phyloP scores from a whole-genome alignment of 805 yeast species.

The Naumovozyma dairenensis region DNA sequence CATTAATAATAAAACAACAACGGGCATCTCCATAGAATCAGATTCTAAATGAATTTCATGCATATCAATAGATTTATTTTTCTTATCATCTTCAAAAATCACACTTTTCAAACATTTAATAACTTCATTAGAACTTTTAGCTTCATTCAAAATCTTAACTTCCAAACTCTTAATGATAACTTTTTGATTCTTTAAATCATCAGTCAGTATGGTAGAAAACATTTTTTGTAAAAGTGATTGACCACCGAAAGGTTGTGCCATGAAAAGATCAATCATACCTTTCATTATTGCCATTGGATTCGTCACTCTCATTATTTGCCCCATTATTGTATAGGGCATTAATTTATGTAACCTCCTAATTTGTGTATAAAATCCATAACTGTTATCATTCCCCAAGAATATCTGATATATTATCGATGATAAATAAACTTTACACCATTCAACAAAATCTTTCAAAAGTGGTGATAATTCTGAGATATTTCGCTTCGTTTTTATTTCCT shows the following conservation, averaged over 20 bases:
- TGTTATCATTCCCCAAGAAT: constrained; percentile 71
- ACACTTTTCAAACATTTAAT: constrained; percentile 25
- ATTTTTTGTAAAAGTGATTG: constrained; percentile 63
- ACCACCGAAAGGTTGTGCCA: constrained; percentile 68
- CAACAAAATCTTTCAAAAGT: constrained; percentile 57
- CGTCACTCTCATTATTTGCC: constrained; percentile 68
- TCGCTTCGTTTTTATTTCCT: constrained; percentile 50
- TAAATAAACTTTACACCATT: constrained; percentile 73
- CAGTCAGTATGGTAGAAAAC: constrained; percentile 62
- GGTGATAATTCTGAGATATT: constrained; percentile 53
- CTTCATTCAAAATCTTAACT: constrained; percentile 23
- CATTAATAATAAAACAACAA: constrained; percentile 18
- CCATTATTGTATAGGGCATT: constrained; percentile 73
- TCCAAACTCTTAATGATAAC: constrained; percentile 41
- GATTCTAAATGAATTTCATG: constrained; percentile 26
- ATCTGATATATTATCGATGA: constrained; percentile 78
- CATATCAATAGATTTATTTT: constrained; percentile 21
- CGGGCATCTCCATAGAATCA: constrained; percentile 21
- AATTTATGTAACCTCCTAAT: constrained; percentile 60
- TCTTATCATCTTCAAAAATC: constrained; percentile 27
- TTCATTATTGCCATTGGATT: constrained; percentile 83
- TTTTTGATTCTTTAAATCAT: constrained; percentile 59
- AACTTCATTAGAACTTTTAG: constrained; percentile 18
- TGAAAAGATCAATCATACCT: constrained; percentile 66
- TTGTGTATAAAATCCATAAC: constrained; percentile 66